phyloP scores from a whole-genome alignment of 2,329 filamentous ascomycete genomes.

The Diaporthe aspalathi region DNA sequence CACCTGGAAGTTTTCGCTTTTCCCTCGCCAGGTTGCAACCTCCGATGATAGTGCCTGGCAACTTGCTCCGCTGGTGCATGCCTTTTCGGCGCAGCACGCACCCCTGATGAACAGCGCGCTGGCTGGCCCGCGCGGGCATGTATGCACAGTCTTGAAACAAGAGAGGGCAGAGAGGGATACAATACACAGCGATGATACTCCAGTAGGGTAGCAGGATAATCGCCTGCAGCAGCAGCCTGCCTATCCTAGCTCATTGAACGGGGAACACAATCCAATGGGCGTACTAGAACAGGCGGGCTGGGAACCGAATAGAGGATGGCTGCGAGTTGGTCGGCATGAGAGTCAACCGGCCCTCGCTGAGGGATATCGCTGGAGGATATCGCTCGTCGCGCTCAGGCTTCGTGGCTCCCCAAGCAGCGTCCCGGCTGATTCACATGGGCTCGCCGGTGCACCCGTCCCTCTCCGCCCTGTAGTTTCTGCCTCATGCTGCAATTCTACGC shows the following conservation, averaged over 20 bases:
- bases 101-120: constrained; percentile 25
- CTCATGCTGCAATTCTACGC: too few species aligned
- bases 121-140: constrained; percentile 17
- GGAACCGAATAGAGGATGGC: neutral
- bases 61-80: neutral
- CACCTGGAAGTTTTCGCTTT: constrained; percentile 17
- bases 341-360: neutral
- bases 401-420: too few species aligned
- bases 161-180: neutral
- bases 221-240: neutral
- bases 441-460: constrained; percentile 10
- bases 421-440: neutral
- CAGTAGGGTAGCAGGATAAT: neutral
- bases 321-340: constrained; percentile 6
- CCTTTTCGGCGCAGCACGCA: neutral
- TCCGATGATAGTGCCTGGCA: constrained; percentile 9
- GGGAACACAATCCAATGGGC: too few species aligned
- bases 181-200: neutral
- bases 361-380: constrained; percentile 1
- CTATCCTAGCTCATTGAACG: neutral
- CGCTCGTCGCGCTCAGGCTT: constrained; percentile 14
- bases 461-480: neutral
- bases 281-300: neutral
- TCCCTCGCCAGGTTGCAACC: constrained; percentile 2
- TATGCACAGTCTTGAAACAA: constrained; percentile 29